Conservation (phyloP, 768 basidiomycete species). For the Hygrocybe punicea region DNA sequence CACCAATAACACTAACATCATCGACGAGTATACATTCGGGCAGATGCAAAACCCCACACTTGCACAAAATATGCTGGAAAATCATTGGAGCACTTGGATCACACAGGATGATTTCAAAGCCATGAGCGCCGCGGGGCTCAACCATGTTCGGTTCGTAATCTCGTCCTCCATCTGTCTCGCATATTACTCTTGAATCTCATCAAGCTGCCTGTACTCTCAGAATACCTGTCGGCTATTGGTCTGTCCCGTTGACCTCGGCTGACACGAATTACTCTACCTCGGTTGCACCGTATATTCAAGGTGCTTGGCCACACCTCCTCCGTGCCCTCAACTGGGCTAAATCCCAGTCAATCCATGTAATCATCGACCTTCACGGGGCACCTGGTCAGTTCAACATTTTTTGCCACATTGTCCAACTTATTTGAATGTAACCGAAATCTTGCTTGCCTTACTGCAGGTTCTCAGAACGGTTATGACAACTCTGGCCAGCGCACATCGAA, state of each 20-base stretch:
- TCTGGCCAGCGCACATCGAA: slow-evolving; percentile 59
- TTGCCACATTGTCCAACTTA: too few species aligned
- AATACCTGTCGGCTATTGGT: slow-evolving; percentile 75
- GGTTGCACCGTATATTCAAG: slow-evolving; percentile 53
- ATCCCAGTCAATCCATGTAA: slow-evolving; percentile 58
- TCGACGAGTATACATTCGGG: slow-evolving; percentile 65
- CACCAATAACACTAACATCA: slow-evolving; percentile 51
- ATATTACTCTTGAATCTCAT: neutral
- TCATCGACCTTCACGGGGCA: slow-evolving; percentile 75
- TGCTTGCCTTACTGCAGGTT: slow-evolving; percentile 11
- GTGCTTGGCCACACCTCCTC: slow-evolving; percentile 68
- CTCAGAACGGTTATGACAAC: slow-evolving; percentile 70
- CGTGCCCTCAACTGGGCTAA: slow-evolving; percentile 63
- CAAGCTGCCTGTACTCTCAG: slow-evolving; percentile 31
- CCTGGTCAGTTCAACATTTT: slow-evolving; percentile 49
- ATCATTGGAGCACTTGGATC: slow-evolving; percentile 66
- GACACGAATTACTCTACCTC: slow-evolving; percentile 50
- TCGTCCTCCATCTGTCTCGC: neutral
- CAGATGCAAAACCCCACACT: slow-evolving; percentile 44
- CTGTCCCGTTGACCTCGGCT: slow-evolving; percentile 59
- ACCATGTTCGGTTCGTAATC: slow-evolving; percentile 58
- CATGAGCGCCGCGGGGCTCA: slow-evolving; percentile 64
- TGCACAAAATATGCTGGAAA: slow-evolving; percentile 42
- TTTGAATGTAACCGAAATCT: neutral
- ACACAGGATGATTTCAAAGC: slow-evolving; percentile 67